phyloP scores from a whole-genome alignment of 192 early-diverging fungal species.

The Entrophospora sp. region DNA sequence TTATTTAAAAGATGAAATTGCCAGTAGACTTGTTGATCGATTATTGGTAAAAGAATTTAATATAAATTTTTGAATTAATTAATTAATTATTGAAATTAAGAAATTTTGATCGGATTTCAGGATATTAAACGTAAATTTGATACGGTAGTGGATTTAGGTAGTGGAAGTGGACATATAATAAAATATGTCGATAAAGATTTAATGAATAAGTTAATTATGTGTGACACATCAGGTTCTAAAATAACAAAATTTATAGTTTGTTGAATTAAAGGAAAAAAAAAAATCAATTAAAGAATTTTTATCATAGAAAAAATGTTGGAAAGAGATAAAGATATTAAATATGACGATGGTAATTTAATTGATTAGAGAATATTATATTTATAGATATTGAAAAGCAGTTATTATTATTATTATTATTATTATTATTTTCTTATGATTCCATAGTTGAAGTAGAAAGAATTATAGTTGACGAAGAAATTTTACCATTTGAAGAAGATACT shows the following conservation, averaged over 20 bases:
- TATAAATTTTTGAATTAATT: not conserved
- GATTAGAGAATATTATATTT: not conserved
- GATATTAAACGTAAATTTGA: conserved; percentile 86
- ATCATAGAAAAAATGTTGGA: conserved; percentile 36
- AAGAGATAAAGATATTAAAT: conserved; percentile 44
- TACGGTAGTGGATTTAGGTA: conserved; percentile 81
- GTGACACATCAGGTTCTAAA: conserved; percentile 66
- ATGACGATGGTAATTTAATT: conserved; percentile 27
- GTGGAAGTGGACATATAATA: conserved; percentile 79
- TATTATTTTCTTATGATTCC: not conserved
- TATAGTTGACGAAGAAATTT: conserved; percentile 76
- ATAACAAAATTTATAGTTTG: not conserved
- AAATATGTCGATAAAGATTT: conserved; percentile 77
- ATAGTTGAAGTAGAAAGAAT: conserved; percentile 65
- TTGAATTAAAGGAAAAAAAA: not conserved
- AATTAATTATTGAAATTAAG: not conserved
- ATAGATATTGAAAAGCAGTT: not conserved
- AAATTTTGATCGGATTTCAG: conserved; percentile 26
- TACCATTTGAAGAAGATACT: conserved; percentile 74
- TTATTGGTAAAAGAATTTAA: conserved; percentile 49
- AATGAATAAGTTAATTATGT: conserved; percentile 77
- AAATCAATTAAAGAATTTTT: not conserved
- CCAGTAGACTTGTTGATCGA: conserved; percentile 77
- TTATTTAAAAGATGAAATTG: conserved; percentile 89
- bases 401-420: no score